Conservation (phyloP, 23 red algal genomes). For the Gracilaria vermiculophylla region DNA sequence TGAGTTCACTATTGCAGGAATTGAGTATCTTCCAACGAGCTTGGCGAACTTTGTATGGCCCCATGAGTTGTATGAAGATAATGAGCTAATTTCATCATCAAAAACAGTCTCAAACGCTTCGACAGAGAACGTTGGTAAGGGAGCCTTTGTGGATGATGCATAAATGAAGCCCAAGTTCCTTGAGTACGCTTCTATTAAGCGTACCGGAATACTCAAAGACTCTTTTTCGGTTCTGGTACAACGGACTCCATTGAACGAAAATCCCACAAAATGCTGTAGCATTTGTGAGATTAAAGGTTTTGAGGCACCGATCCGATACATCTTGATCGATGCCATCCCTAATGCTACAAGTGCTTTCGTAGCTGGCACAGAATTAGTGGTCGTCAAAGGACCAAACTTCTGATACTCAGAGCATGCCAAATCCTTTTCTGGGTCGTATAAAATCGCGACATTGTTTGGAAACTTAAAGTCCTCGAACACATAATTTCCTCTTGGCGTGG, state of each 20-base stretch:
- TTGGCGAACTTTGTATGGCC: background rate
- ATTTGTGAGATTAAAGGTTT: background rate
- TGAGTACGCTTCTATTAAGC: background rate
- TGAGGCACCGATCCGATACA: background rate
- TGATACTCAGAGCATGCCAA: constrained; percentile 10
- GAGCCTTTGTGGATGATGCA: background rate
- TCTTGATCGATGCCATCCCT: background rate
- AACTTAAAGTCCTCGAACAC: background rate
- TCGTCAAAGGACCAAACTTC: background rate
- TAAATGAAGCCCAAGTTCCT: constrained; percentile 20
- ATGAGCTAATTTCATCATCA: constrained; percentile 5
- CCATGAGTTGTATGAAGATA: constrained; percentile 22
- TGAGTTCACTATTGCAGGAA: constrained; percentile 8
- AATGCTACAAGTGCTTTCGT: background rate
- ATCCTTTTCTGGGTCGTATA: background rate
- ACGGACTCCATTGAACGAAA: constrained; percentile 1
- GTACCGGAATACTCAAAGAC: background rate
- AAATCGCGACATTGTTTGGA: background rate
- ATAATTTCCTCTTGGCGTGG: background rate
- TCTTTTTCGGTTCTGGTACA: background rate
- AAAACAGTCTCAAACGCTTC: background rate
- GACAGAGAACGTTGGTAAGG: background rate
- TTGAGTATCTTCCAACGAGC: constrained; percentile 14
- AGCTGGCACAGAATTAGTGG: background rate
- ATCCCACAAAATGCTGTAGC: background rate